Evolutionary conservation across 2,329 filamentous ascomycete species (phyloP).

Genomic region (Trichoderma polysporum): DNA sequence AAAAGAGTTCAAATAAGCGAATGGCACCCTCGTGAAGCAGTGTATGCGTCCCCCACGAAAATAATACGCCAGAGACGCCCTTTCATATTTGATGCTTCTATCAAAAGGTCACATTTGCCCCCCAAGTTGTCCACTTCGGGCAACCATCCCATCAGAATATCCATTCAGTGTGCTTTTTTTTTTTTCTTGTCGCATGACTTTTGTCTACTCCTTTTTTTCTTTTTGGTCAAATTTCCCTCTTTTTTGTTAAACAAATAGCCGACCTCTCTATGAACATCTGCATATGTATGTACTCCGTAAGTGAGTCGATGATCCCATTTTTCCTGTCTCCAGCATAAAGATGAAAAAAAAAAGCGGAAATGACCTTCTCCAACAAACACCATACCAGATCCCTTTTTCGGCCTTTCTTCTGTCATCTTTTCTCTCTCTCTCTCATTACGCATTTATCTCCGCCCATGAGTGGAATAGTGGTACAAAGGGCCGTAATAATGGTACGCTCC

Average conservation of each 20-base stretch:
- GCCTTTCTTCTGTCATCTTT: not conserved
- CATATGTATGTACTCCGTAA: not conserved
- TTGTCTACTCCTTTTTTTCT: not conserved
- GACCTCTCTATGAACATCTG: slow-evolving; percentile 5
- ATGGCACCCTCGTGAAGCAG: not conserved
- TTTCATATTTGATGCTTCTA: not conserved
- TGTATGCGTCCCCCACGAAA: not conserved
- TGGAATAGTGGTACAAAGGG: slow-evolving; percentile 18
- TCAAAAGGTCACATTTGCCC: not conserved
- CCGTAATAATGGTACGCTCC: not conserved
- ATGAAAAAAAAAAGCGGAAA: not conserved
- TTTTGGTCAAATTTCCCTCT: not conserved
- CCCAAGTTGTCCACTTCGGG: not conserved
- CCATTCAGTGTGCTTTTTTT: not conserved
- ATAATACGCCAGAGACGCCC: not conserved
- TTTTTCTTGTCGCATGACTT: not conserved
- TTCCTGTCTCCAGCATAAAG: not conserved
- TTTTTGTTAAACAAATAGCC: slow-evolving; percentile 3
- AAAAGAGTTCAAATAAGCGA: not conserved
- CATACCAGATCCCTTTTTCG: not conserved
- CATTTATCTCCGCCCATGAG: not conserved
- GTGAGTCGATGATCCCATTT: not conserved
- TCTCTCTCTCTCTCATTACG: not conserved
- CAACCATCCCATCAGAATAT: not conserved
- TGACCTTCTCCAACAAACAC: not conserved